phyloP scores from a whole-genome alignment of 106 monocot genomes.

The Platanthera zijinensis region DNA sequence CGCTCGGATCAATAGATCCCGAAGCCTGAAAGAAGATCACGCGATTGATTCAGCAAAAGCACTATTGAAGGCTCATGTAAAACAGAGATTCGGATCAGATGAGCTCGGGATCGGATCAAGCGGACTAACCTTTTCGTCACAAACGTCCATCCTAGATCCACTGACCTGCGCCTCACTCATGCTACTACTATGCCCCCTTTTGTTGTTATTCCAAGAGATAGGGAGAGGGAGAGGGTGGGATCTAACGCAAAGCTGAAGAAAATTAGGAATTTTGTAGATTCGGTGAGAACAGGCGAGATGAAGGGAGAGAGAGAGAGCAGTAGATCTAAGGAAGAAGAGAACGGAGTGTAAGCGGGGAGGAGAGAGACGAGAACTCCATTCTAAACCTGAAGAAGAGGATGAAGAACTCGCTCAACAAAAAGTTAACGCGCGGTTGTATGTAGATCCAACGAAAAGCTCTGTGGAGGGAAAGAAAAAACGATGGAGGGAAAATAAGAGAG shows the following conservation, averaged over 20 bases:
- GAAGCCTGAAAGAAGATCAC: constrained; percentile 14
- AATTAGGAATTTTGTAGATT: background rate
- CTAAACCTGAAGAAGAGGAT: background rate
- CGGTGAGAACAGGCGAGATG: background rate
- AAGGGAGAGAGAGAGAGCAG: background rate
- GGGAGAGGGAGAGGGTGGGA: background rate
- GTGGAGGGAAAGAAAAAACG: no score
- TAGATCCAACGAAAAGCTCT: no score
- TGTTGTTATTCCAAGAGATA: background rate
- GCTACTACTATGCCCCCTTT: background rate
- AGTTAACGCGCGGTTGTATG: no score
- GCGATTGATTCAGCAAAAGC: background rate
- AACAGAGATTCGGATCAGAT: background rate
- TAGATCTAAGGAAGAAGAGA: background rate
- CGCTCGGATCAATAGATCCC: constrained; percentile 19
- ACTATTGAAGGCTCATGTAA: background rate
- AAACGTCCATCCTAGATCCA: constrained; percentile 19
- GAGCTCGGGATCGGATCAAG: background rate
- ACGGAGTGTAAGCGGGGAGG: background rate
- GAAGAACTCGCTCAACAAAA: no score
- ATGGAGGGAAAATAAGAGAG: no score
- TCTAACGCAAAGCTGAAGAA: background rate
- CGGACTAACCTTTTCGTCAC: constrained; percentile 9
- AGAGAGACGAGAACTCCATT: no score
- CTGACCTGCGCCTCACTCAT: background rate